These are phyloP conservation scores for Ophiocordyceps camponoti-saundersi DNA, from an alignment of 2,329 filamentous ascomycete genomes.

Conservation along the genomic window DNA sequence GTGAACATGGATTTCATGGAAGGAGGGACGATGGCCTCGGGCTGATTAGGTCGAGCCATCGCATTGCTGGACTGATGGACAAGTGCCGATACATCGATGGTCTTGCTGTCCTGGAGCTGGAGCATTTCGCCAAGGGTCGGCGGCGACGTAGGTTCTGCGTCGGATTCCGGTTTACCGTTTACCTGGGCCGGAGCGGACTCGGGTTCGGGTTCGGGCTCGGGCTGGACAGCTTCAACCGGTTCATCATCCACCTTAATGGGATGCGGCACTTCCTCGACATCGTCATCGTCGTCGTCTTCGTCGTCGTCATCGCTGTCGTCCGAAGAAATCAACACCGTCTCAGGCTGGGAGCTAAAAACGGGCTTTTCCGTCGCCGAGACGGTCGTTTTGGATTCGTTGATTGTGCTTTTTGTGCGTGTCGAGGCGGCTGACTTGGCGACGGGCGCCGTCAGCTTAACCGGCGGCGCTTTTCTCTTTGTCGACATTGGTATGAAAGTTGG, in stretches of 20 bases:
- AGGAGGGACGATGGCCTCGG: constrained; percentile 38
- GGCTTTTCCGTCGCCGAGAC: constrained; percentile 25
- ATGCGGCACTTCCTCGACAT: constrained; percentile 8
- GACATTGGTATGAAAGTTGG: constrained; percentile 26
- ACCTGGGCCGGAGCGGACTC: constrained; percentile 3
- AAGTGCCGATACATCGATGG: constrained; percentile 58
- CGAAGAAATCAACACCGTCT: constrained; percentile 40
- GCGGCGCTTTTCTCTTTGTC: constrained; percentile 41
- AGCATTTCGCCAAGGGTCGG: constrained; percentile 82
- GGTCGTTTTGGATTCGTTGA: constrained; percentile 41
- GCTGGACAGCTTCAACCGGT: constrained; percentile 1
- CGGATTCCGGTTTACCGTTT: constrained; percentile 20
- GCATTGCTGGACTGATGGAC: constrained; percentile 23
- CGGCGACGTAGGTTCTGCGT: constrained; percentile 36
- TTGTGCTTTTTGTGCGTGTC: constrained; percentile 26
- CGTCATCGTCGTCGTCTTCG: constrained; percentile 20
- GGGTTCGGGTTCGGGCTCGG: constrained; percentile 4
- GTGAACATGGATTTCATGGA: constrained; percentile 72
- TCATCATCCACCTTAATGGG: constrained; percentile 5
- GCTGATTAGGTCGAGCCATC: constrained; percentile 20
- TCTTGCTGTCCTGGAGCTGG: constrained; percentile 53
- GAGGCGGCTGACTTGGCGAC: constrained; percentile 36
- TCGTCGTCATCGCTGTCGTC: constrained; percentile 32
- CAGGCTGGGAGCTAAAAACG: constrained; percentile 18
- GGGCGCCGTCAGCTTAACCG: constrained; percentile 38